Base-by-base conservation (phyloP, 495 filamentous ascomycete genomes). In the Chaetomium fimeti region DNA sequence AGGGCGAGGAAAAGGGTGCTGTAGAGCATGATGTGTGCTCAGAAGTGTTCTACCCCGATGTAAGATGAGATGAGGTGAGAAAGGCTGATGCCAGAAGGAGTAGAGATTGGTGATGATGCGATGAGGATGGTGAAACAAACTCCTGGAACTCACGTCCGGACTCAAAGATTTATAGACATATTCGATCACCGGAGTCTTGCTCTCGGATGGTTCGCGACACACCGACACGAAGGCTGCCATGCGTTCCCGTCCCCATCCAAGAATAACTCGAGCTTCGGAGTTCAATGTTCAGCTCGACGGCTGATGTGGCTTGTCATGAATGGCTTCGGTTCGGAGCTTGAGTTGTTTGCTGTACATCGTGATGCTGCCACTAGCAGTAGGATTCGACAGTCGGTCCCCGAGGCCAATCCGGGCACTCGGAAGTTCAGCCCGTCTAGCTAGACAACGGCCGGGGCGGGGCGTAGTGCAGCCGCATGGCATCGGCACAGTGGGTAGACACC, bases 1-100 rank as follows among this genome's bases (percentile, higher is more conserved):
- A 66, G 24, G 38, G 59, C 64, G 6, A 62, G 25, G 9, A 62
- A 59, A 22, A 66, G 20, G 16, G 38, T 66, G 45, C 56, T 51
- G 25, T 62, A 53, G 11, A 58, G 53, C 64, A 66, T 66, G 48
- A 13, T 48, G 52, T 15, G 3, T 36, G 38, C 28, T 48, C 18
- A 2, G 51, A 40, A 40, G n/a, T 45, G 11, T n/a, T 24, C 13
- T 5, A 22, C 52, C 52, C 51, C 28, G 27, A 11, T 48, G 51
- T 22, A 25, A 36, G 49, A n/a, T 36, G 13, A 48, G 9, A 49
- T 5, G 18, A 42, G 18, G 8, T n/a, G 40, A 42, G 20, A 2
- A 22, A 45, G 38, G 24, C 24, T 29, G 11, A 15, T 15, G 24
- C 5, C 11, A 9, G 20, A 5, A 3, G 24, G 36, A 18, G 13